Evolutionary conservation across 139 green algal species (phyloP).

Genomic region (Tetraselmis striata): DNA sequence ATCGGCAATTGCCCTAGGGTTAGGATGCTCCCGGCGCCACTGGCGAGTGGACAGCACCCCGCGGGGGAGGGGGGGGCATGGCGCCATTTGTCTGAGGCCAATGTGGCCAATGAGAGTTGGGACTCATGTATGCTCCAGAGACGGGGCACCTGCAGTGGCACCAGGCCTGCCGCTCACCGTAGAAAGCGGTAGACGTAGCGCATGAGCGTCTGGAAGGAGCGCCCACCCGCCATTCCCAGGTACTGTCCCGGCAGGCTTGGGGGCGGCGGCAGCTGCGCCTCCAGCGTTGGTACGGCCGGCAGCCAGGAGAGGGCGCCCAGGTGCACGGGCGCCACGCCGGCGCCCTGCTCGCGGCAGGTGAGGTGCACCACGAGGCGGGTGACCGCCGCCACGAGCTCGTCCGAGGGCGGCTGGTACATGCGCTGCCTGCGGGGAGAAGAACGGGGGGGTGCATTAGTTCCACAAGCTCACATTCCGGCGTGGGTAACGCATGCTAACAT

Average conservation of each 20-base stretch:
- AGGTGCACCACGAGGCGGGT: slow-evolving; percentile 45
- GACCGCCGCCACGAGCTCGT: slow-evolving; percentile 59
- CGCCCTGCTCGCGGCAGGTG: neutral
- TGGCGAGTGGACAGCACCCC: too few species aligned
- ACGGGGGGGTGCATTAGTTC: too few species aligned
- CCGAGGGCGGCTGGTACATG: slow-evolving; percentile 51
- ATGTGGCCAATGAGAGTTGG: too few species aligned
- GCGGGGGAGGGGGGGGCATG: too few species aligned
- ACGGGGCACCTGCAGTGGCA: too few species aligned
- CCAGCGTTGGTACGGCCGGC: neutral
- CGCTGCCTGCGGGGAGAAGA: slow-evolving; percentile 7
- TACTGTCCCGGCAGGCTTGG: neutral
- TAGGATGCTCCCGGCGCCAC: too few species aligned
- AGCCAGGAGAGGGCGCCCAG: neutral
- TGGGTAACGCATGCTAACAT: too few species aligned
- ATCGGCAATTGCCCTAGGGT: too few species aligned
- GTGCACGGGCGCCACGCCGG: neutral
- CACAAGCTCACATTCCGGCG: too few species aligned
- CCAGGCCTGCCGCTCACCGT: too few species aligned
- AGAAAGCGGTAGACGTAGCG: neutral
- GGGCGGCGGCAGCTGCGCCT: neutral
- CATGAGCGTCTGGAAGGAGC: neutral
- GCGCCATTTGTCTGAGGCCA: too few species aligned
- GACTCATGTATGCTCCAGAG: too few species aligned
- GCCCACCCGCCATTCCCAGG: neutral